Evolutionary conservation across 108 stramenopile genomes (phyloP), one percentile per base, ranked within the genome.

Genomic region (Nitzschia sp.): DNA sequence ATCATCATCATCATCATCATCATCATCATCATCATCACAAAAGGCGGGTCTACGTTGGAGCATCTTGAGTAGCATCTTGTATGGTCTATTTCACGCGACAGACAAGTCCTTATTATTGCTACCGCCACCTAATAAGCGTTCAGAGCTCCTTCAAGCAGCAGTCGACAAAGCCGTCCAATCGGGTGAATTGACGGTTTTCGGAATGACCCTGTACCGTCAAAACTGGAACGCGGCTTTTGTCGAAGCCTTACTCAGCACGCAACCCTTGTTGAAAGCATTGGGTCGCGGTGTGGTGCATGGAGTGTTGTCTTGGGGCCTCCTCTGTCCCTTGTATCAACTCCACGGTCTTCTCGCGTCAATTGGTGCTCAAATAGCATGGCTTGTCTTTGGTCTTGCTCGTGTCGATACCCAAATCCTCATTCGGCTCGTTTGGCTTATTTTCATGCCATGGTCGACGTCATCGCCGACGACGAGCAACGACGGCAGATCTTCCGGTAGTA

Each of bases 391-490:
- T n/a, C 19, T 4, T 16, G 19, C 19, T 22, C 48, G 19, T n/a
- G 48, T 50, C 48, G 48, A 50, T 21, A 50, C 48, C 19, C 48
- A 50, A 50, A 50, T 50, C 21, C 21, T 50, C 5, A 11, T 50
- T 22, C 48, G 48, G 4, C 4, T 50, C 21, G 4, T 50, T 50
- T 8, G 17, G 4, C 48, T 8, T 21, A 22, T 50, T n/a, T 50
- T 50, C 19, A 11, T 22, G 5, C 48, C 48, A 19, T 50, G 48
- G 48, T 50, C 48, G 13, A 50, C 48, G 4, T 22, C 48, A 4
- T n/a, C 9, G 4, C 13, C 38, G 13, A 41, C 38, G 6, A 41
- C 38, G 38, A 41, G 9, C 13, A n/a, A n/a, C n/a, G n/a, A n/a
- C n/a, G n/a, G n/a, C n/a, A 41, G 13, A 41, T 41, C 38, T 6